phyloP scores from a whole-genome alignment of 164 flowering plant genomes.

The Kingdonia uniflora region DNA sequence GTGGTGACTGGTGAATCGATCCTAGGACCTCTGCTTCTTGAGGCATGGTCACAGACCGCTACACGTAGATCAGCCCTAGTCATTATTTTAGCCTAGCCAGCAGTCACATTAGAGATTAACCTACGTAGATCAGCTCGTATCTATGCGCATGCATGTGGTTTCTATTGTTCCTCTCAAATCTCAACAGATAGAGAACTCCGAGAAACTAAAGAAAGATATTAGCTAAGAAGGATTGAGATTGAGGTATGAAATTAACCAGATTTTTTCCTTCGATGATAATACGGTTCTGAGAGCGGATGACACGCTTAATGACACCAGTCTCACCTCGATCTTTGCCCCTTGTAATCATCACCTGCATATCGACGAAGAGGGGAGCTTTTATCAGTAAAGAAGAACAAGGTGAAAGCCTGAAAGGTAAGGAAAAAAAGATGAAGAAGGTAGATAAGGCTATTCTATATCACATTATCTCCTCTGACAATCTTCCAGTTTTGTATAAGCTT shows the following conservation, averaged over 20 bases:
- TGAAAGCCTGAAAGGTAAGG: not conserved
- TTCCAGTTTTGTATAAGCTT: constrained; percentile 84
- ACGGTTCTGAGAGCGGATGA: constrained; percentile 87
- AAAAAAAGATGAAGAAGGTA: not conserved
- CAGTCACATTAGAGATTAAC: too few relatives aligned
- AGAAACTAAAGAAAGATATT: too few relatives aligned
- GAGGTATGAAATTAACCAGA: constrained; percentile 37
- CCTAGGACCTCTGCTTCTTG: too few relatives aligned
- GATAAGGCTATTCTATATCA: constrained; percentile 11
- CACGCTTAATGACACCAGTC: constrained; percentile 78
- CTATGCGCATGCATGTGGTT: too few relatives aligned
- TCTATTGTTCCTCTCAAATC: too few relatives aligned
- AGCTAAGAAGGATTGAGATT: not conserved
- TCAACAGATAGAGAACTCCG: too few relatives aligned
- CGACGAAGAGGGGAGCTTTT: not conserved
- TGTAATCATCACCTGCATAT: constrained; percentile 71
- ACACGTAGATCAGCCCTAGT: too few relatives aligned
- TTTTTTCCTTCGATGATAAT: constrained; percentile 95
- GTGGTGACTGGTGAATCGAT: too few relatives aligned
- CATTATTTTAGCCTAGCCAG: too few relatives aligned
- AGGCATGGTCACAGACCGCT: too few relatives aligned
- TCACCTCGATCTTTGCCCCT: constrained; percentile 90
- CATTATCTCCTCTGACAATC: constrained; percentile 82
- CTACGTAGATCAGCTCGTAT: too few relatives aligned
- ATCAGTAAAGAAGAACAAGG: not conserved